Percentiles rank a stretch among this genome's conserved stretches.
Conservation (phyloP, 106 monocot species). For the Platanthera guangdongensis region DNA sequence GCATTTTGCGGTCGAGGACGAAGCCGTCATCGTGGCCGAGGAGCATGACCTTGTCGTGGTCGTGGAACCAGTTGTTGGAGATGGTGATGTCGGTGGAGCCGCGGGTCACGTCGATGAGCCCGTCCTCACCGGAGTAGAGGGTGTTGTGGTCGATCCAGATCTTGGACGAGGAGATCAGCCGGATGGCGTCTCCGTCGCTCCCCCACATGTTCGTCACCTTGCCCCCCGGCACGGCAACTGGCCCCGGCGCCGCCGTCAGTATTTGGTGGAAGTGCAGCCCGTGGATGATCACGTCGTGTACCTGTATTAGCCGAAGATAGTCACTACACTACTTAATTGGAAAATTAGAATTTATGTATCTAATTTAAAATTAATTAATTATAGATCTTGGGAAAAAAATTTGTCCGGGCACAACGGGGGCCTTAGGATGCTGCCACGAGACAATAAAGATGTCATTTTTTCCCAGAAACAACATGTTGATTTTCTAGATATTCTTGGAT, state of each 20-base stretch:
- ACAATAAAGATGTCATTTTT: too few relatives aligned
- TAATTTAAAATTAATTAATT: too few relatives aligned
- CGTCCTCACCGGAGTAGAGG: constrained; percentile 49
- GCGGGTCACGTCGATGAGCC: constrained; percentile 64
- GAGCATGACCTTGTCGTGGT: constrained; percentile 84
- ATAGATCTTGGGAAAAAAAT: too few relatives aligned
- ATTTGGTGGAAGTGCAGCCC: constrained; percentile 53
- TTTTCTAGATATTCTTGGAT: too few relatives aligned
- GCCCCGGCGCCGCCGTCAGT: constrained; percentile 10
- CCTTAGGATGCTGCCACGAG: too few relatives aligned
- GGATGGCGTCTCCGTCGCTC: constrained; percentile 58
- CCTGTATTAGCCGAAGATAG: constrained; percentile 15
- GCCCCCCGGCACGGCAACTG: constrained; percentile 23
- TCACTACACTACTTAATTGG: too few relatives aligned
- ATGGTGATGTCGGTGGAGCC: constrained; percentile 64
- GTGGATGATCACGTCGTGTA: constrained; percentile 60
- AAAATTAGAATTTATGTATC: neutral
- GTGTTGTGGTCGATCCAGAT: constrained; percentile 89
- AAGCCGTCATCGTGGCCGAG: constrained; percentile 59
- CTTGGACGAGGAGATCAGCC: constrained; percentile 38
- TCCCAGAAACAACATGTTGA: too few relatives aligned
- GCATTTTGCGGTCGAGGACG: constrained; percentile 37
- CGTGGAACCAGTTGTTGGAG: constrained; percentile 82
- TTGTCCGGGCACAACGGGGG: too few relatives aligned
- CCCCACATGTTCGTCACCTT: constrained; percentile 9